Evolutionary conservation across 2,329 filamentous ascomycete species (phyloP).

Genomic region (Alternaria angustiovoidea): DNA sequence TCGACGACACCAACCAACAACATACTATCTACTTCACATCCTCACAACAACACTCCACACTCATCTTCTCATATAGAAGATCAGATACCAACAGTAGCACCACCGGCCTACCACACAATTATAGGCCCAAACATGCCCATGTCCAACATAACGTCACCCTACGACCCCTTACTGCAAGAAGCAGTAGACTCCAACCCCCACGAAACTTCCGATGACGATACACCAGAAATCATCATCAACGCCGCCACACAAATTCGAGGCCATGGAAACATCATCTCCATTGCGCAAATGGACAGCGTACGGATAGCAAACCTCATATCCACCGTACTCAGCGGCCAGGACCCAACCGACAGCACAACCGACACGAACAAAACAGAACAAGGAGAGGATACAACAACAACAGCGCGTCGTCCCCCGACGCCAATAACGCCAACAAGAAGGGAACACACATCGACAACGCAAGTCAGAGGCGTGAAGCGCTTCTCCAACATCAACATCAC

Average conservation of each 20-base stretch:
- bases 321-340: slow-evolving; percentile 27
- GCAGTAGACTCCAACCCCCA: slow-evolving; percentile 5
- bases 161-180: slow-evolving; percentile 28
- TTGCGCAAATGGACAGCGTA: slow-evolving; percentile 42
- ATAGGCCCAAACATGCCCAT: slow-evolving; percentile 32
- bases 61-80: not conserved
- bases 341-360: not conserved
- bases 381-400: too few relatives aligned
- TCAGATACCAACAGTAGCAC: slow-evolving; percentile 24
- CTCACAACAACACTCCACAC: not conserved
- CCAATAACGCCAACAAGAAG: not conserved
- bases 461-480: slow-evolving; percentile 14
- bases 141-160: slow-evolving; percentile 30
- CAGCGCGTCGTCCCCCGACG: not conserved
- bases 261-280: slow-evolving; percentile 46
- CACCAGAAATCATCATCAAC: slow-evolving; percentile 47
- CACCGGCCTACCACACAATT: slow-evolving; percentile 44
- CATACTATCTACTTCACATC: not conserved
- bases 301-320: slow-evolving; percentile 40
- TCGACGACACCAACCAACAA: slow-evolving; percentile 7
- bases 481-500: slow-evolving; percentile 41
- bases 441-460: slow-evolving; percentile 13
- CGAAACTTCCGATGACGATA: slow-evolving; percentile 11
- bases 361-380: too few relatives aligned
- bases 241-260: slow-evolving; percentile 46